phyloP scores from a whole-genome alignment of 352 stramenopile genomes.

The Peronospora belbahrii region DNA sequence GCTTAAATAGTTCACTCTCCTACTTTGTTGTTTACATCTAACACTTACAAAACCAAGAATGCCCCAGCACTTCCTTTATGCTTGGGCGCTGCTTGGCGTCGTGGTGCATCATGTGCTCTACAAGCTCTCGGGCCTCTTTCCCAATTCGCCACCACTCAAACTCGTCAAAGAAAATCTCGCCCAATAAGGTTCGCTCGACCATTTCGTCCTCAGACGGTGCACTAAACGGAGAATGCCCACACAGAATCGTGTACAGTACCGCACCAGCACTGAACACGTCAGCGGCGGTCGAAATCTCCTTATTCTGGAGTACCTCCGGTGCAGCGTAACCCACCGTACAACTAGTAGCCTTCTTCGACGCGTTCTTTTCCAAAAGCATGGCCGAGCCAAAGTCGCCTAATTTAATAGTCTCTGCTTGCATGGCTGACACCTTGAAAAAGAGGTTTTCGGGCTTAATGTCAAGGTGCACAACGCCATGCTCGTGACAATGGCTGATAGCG shows the following conservation, averaged over 20 bases:
- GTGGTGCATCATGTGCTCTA: slow-evolving; percentile 48
- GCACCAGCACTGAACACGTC: slow-evolving; percentile 73
- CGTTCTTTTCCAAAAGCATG: slow-evolving; percentile 33
- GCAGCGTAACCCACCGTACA: slow-evolving; percentile 74
- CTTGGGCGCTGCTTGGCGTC: slow-evolving; percentile 34
- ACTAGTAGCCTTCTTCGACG: slow-evolving; percentile 34
- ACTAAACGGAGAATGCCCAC: slow-evolving; percentile 61
- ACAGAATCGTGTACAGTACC: slow-evolving; percentile 60
- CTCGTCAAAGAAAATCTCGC: slow-evolving; percentile 50
- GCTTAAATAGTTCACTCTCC: not conserved
- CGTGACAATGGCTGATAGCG: slow-evolving; percentile 48
- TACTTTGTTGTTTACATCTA: slow-evolving; percentile 7
- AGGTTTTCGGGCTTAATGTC: slow-evolving; percentile 81
- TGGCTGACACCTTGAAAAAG: slow-evolving; percentile 50
- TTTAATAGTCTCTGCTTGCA: slow-evolving; percentile 47
- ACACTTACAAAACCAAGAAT: slow-evolving; percentile 47
- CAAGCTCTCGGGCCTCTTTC: slow-evolving; percentile 46
- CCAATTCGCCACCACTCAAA: slow-evolving; percentile 45
- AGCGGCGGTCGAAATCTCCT: slow-evolving; percentile 46
- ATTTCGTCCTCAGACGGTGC: slow-evolving; percentile 53
- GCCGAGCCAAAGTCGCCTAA: slow-evolving; percentile 69
- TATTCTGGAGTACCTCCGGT: slow-evolving; percentile 50
- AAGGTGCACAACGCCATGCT: slow-evolving; percentile 55
- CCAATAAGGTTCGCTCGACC: slow-evolving; percentile 36
- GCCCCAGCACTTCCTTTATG: slow-evolving; percentile 62